phyloP scores from a whole-genome alignment of 352 stramenopile species.

The Pythium aquatile region DNA sequence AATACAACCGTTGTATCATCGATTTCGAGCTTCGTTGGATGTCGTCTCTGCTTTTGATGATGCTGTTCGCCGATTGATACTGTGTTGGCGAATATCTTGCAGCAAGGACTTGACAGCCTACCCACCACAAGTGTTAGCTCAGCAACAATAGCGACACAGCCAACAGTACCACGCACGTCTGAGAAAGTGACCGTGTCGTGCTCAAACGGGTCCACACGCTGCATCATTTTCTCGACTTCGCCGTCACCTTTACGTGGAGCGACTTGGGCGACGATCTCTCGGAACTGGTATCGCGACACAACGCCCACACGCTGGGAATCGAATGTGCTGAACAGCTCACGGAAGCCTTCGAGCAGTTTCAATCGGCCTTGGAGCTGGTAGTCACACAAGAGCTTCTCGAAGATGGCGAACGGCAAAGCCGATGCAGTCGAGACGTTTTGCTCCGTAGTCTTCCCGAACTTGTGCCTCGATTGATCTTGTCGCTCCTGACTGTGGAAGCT shows the following conservation, averaged over 20 bases:
- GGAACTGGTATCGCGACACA: slow-evolving; percentile 25
- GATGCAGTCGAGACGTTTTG: not conserved
- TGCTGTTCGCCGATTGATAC: slow-evolving; percentile 6
- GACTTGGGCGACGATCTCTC: slow-evolving; percentile 13
- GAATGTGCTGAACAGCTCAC: slow-evolving; percentile 39
- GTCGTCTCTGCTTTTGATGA: not conserved
- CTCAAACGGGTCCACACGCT: slow-evolving; percentile 57
- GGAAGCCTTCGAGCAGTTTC: slow-evolving; percentile 62
- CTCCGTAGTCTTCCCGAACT: not conserved
- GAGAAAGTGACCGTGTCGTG: slow-evolving; percentile 81
- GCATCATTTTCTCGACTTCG: slow-evolving; percentile 41
- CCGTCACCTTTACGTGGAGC: slow-evolving; percentile 8
- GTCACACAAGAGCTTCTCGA: slow-evolving; percentile 71
- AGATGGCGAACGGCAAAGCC: slow-evolving; percentile 45
- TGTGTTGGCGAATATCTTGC: slow-evolving; percentile 30
- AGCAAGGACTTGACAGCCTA: slow-evolving; percentile 32
- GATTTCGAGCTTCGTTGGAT: not conserved
- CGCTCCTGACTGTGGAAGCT: slow-evolving; percentile 26
- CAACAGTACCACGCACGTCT: slow-evolving; percentile 27
- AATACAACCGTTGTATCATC: not conserved
- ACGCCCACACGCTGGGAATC: slow-evolving; percentile 61
- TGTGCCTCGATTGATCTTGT: not conserved
- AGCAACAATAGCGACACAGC: not conserved
- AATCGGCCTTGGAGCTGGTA: slow-evolving; percentile 69
- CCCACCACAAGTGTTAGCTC: not conserved